Evolutionary conservation across 1,284 basidiomycete genomes (phyloP).

Genomic region (Puccinia horiana): DNA sequence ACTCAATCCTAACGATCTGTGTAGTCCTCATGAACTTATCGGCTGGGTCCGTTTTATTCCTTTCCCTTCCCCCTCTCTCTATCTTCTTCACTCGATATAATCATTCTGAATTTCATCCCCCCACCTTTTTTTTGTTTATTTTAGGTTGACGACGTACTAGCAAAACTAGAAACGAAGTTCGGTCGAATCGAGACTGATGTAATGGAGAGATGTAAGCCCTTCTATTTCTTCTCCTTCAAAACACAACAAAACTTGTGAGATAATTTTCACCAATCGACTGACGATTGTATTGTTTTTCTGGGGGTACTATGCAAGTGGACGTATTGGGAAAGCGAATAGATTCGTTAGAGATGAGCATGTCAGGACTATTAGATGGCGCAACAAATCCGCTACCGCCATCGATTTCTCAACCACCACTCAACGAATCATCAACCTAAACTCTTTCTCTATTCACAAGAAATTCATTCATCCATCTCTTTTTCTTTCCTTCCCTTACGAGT

Average conservation of each 20-base stretch:
- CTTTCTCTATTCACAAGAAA: no score
- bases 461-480: no score
- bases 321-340: conserved; percentile 36
- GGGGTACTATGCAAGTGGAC: conserved; percentile 11
- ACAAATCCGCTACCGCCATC: conserved; percentile 18
- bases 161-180: conserved; percentile 44
- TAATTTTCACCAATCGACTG: neutral
- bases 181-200: conserved; percentile 31
- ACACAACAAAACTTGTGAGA: neutral
- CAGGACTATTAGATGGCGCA: conserved; percentile 38
- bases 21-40: conserved; percentile 48
- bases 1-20: conserved; percentile 32
- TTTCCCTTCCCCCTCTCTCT: neutral
- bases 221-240: neutral
- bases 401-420: neutral
- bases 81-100: neutral
- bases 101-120: neutral
- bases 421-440: neutral
- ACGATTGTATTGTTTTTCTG: neutral
- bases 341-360: conserved; percentile 42
- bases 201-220: conserved; percentile 32
- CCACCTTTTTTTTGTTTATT: neutral
- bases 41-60: conserved; percentile 29
- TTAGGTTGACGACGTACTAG: conserved; percentile 40
- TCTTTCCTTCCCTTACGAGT: no score